phyloP scores from a whole-genome alignment of 208 protist genomes.

The Leishmania martiniquensis region DNA sequence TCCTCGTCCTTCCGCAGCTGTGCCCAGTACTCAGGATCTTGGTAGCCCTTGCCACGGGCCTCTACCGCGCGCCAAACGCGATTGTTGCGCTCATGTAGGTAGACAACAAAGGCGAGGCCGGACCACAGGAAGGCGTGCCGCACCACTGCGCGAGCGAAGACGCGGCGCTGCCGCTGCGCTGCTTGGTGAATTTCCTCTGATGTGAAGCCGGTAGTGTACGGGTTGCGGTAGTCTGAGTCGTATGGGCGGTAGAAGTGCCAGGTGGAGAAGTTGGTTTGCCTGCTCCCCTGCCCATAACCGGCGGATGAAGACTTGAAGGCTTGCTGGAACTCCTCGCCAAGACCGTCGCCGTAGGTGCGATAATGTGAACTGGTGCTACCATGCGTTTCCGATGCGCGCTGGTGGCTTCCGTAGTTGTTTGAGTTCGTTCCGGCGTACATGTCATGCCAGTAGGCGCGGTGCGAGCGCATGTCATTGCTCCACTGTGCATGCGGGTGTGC shows the following conservation, averaged over 20 bases:
- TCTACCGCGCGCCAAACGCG: slow-evolving; percentile 42
- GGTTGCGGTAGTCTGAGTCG: slow-evolving; percentile 37
- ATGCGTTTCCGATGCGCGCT: slow-evolving; percentile 27
- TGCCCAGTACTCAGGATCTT: slow-evolving; percentile 45
- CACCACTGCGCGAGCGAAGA: slow-evolving; percentile 13
- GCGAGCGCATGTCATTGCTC: slow-evolving; percentile 5
- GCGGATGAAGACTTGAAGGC: slow-evolving; percentile 2
- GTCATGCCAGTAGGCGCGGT: slow-evolving; percentile 21
- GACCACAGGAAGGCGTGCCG: slow-evolving; percentile 47
- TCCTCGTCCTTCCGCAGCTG: slow-evolving; percentile 33
- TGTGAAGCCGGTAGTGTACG: slow-evolving; percentile 53
- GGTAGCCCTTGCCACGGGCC: slow-evolving; percentile 32
- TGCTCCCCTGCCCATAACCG: slow-evolving; percentile 8
- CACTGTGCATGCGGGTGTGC: slow-evolving; percentile 27
- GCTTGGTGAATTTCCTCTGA: slow-evolving; percentile 42
- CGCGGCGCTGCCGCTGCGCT: slow-evolving; percentile 18
- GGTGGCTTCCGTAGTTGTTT: slow-evolving; percentile 13
- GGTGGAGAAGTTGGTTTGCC: slow-evolving; percentile 42
- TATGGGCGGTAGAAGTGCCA: slow-evolving; percentile 65
- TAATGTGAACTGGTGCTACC: slow-evolving; percentile 13
- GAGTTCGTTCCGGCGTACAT: slow-evolving; percentile 22
- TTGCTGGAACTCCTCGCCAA: slow-evolving; percentile 23
- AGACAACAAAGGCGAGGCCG: slow-evolving; percentile 35
- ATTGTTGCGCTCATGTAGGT: slow-evolving; percentile 41
- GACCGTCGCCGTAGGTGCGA: slow-evolving; percentile 27